These are phyloP conservation scores for Acer negundo DNA, from an alignment of 345 rosid species.

Conservation along the genomic window DNA sequence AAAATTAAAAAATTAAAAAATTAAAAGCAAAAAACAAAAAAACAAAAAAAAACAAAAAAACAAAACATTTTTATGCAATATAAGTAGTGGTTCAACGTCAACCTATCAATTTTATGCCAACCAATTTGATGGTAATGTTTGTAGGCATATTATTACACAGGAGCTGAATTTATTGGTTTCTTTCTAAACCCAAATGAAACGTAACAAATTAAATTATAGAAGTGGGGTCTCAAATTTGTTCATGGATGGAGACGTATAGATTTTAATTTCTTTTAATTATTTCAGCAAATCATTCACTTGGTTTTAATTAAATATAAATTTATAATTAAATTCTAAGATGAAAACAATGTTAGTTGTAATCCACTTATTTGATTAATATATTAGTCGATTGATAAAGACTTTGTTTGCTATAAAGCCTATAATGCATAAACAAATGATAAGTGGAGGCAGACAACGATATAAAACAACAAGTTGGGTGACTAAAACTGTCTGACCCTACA, in stretches of 20 bases:
- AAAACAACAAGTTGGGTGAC: conserved; percentile 12
- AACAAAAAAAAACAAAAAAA: too few relatives aligned
- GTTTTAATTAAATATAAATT: not conserved
- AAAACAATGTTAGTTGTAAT: conserved; percentile 33
- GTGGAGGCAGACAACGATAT: not conserved
- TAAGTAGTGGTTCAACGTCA: not conserved
- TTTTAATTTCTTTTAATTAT: not conserved
- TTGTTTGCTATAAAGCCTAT: not conserved
- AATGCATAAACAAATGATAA: not conserved
- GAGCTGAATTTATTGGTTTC: too few relatives aligned
- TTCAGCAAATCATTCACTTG: conserved; percentile 24
- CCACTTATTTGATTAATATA: conserved; percentile 21
- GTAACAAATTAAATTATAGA: not conserved
- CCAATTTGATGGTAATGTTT: not conserved
- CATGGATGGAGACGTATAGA: conserved; percentile 13
- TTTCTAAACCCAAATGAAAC: not conserved
- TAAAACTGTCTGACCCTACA: not conserved
- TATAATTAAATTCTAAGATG: not conserved
- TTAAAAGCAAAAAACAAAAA: too few relatives aligned
- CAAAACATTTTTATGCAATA: too few relatives aligned
- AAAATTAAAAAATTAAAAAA: too few relatives aligned
- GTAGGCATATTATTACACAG: not conserved
- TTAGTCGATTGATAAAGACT: not conserved
- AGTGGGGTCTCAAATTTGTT: conserved; percentile 3
- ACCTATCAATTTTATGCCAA: not conserved